Evolutionary conservation across 2,329 filamentous ascomycete species (phyloP).

Genomic region (Sarocladium strictum): DNA sequence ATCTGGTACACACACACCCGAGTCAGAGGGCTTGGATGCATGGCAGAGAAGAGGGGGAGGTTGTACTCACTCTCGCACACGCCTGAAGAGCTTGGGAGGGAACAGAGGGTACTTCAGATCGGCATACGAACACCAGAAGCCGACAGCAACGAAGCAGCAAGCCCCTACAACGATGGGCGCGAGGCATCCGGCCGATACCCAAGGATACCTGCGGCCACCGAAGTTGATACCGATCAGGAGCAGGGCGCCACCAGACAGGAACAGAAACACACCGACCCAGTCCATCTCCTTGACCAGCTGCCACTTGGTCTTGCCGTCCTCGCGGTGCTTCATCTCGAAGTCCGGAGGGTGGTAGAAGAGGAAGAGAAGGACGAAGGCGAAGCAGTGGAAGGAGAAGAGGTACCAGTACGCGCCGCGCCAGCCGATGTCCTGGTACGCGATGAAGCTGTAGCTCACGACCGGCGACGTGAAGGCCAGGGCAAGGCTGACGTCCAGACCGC

Average conservation of each 20-base stretch:
- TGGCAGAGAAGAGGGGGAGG: background rate
- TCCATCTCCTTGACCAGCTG: constrained; percentile 20
- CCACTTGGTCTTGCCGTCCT: constrained; percentile 19
- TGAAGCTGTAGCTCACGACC: constrained; percentile 7
- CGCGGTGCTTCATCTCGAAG: constrained; percentile 27
- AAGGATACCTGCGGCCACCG: constrained; percentile 23
- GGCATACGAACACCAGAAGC: constrained; percentile 22
- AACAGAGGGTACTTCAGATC: constrained; percentile 23
- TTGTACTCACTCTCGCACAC: constrained; percentile 18
- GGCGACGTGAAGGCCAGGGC: constrained; percentile 8
- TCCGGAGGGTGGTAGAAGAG: constrained; percentile 29
- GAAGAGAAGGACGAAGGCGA: constrained; percentile 17
- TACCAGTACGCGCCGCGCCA: constrained; percentile 8
- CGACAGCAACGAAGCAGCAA: constrained; percentile 21
- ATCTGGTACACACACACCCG: constrained; percentile 11
- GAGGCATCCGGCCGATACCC: constrained; percentile 20
- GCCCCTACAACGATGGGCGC: constrained; percentile 24
- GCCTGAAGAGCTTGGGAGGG: constrained; percentile 23
- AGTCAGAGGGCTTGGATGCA: background rate
- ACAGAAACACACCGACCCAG: constrained; percentile 21
- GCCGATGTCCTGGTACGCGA: constrained; percentile 8
- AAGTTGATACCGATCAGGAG: constrained; percentile 24
- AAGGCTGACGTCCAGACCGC: constrained; percentile 25
- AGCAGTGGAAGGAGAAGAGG: constrained; percentile 14
- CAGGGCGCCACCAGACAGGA: constrained; percentile 19